Base-by-base conservation (phyloP, 805 yeast genomes). In the Yueomyces sinensis region DNA sequence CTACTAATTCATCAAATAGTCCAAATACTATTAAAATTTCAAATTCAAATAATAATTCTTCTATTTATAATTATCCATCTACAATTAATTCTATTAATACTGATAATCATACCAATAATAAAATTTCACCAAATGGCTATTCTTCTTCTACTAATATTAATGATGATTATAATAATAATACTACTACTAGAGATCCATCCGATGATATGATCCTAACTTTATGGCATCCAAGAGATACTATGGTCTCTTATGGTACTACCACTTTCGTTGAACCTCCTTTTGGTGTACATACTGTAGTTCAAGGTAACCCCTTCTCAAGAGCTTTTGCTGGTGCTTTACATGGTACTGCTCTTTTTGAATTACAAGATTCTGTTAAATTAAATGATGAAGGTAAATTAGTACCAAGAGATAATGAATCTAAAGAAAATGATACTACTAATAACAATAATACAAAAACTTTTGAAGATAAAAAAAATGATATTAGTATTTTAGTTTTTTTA, bases 241-340 rank as follows among this genome's bases (percentile, higher is more conserved):
- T 44, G n/a, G 45, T 46, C 4, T 27, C 38, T 3, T 42, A 32
- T 32, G 44, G 45, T 9, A 33, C 42, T 3, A 38, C 41, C 7
- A 41, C 46, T 3, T 44, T 39, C 29, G 32, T 33, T 24, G 50
- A 46, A 31, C 27, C 37, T 5, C 45, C 50, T 3, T 40, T 38
- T 28, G 42, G 38, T n/a, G 19, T 37, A 1, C 50, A 44, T 34
- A 32, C 41, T 25, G 19, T 33, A 13, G 29, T 39, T 16, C 46
- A 46, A 36, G 29, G 32, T 4, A 49, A 46, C 35, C 38, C 32
- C 5, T 46, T 33, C 31, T 22, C 40, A 13, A 34, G 46, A 24
- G 31, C 40, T 9, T 31, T 44, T 13, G 37, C 42, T 32, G 43
- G 41, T 9, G 22, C 39, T 6, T 20, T 44, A 13, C 49, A 46